Evolutionary conservation across 495 filamentous ascomycete genomes (phyloP).

Genomic region (Trichoderma virens): DNA sequence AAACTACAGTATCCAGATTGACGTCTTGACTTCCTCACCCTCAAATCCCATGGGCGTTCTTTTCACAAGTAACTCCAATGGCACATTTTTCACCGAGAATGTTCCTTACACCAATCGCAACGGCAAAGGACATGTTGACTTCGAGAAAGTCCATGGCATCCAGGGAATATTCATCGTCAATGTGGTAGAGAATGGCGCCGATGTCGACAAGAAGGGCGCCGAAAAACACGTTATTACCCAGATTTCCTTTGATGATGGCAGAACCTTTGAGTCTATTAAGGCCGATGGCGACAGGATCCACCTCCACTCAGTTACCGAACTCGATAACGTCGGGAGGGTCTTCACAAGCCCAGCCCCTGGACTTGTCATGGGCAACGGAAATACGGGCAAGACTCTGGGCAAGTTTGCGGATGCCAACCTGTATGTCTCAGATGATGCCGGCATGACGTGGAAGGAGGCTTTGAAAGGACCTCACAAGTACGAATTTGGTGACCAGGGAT

Average conservation of each 20-base stretch:
- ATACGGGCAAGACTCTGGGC: slow-evolving; percentile 66
- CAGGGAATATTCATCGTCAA: slow-evolving; percentile 91
- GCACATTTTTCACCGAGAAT: slow-evolving; percentile 88
- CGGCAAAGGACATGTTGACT: slow-evolving; percentile 65
- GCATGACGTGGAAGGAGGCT: slow-evolving; percentile 69
- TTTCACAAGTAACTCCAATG: slow-evolving; percentile 92
- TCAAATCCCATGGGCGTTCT: slow-evolving; percentile 70
- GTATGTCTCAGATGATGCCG: slow-evolving; percentile 87
- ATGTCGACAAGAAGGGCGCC: slow-evolving; percentile 49
- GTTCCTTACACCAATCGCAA: slow-evolving; percentile 86
- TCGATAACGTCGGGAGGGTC: slow-evolving; percentile 71
- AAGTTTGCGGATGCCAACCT: slow-evolving; percentile 57
- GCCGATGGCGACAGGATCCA: slow-evolving; percentile 61
- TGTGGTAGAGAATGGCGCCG: slow-evolving; percentile 75
- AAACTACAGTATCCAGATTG: slow-evolving; percentile 93
- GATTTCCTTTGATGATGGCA: slow-evolving; percentile 93
- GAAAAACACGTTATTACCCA: slow-evolving; percentile 62
- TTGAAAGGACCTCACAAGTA: slow-evolving; percentile 83
- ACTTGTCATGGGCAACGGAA: slow-evolving; percentile 86
- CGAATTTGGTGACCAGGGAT: slow-evolving; percentile 88
- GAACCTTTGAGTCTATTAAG: slow-evolving; percentile 54
- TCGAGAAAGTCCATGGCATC: slow-evolving; percentile 82
- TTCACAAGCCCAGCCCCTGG: slow-evolving; percentile 93
- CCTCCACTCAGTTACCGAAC: slow-evolving; percentile 81
- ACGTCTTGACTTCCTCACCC: slow-evolving; percentile 65